These are phyloP conservation scores for Arthrobotrys entomopaga DNA, from an alignment of 2,329 filamentous ascomycete genomes.

Conservation along the genomic window DNA sequence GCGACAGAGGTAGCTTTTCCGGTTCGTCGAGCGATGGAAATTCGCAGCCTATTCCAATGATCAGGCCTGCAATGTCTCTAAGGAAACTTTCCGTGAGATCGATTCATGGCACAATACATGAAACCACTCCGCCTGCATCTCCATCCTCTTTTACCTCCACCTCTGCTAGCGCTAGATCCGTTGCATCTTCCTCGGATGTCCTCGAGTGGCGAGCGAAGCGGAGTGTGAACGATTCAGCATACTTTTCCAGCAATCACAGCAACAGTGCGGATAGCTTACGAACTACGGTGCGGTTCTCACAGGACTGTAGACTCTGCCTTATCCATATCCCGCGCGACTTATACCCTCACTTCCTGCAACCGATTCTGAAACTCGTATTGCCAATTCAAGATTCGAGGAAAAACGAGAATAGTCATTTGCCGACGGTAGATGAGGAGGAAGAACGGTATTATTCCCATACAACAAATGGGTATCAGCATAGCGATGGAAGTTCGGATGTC, in stretches of 20 bases:
- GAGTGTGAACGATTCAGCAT: conserved; percentile 30
- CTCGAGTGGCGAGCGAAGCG: conserved; percentile 54
- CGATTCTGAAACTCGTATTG: conserved; percentile 85
- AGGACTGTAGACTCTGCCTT: conserved; percentile 88
- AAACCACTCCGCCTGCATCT: conserved; percentile 52
- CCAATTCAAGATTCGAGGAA: conserved; percentile 68
- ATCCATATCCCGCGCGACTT: conserved; percentile 88
- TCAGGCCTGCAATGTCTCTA: conserved; percentile 48
- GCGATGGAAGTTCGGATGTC: conserved; percentile 42
- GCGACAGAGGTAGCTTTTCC: conserved; percentile 48
- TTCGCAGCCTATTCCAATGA: conserved; percentile 50
- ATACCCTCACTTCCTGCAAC: conserved; percentile 81
- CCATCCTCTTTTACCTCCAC: conserved; percentile 50
- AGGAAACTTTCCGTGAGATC: conserved; percentile 54
- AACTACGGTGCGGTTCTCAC: conserved; percentile 60
- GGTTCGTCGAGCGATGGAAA: conserved; percentile 42
- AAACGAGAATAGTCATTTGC: conserved; percentile 59
- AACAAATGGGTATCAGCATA: conserved; percentile 43
- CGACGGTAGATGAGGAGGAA: conserved; percentile 55
- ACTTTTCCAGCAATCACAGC: conserved; percentile 41
- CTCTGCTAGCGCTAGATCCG: conserved; percentile 42
- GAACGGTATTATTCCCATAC: conserved; percentile 65
- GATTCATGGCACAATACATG: conserved; percentile 50
- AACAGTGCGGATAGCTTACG: conserved; percentile 58
- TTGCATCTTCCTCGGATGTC: conserved; percentile 44